Evolutionary conservation across 2,329 filamentous ascomycete species (phyloP), one percentile per base, ranked within the genome.

Genomic region (Penicillium concentricum): DNA sequence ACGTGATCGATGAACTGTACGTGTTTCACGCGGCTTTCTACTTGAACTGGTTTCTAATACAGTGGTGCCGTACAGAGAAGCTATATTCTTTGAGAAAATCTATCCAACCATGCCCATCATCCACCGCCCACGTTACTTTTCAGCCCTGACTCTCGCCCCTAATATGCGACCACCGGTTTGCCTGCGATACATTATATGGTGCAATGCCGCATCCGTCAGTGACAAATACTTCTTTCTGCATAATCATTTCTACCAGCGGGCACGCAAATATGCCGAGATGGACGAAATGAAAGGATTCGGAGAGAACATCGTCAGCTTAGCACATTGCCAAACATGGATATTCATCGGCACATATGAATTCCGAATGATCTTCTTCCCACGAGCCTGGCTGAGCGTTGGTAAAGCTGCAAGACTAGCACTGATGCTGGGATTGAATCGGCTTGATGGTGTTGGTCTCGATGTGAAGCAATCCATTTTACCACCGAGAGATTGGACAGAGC

Each of bases 321-420:
- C 88, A 16, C 91, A 96, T 73, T 90, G 88, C 49, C 94, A 99
- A 72, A 86, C 90, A 1, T 95, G 95, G 82, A 80, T 87, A 26
- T 78, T 97, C 20, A 81, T 95, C 46, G 85, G 87, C 6, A 86
- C 84, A 0, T 97, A 96, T 67, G 94, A 99, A 73, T 97, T 97
- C 80, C 96, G 93, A 76, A 89, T 90, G 83, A 96, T 97, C 90
- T 95, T 92, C 73, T 97, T 97, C 66, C 93, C 94, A 1, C 82
- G 94, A 63, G 94, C 94, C 0, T 97, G 94, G 94, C 86, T 96
- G 78, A 97, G 90, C 64, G 88, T 90, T 3, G 94, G 93, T 22
- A 83, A 90, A 59, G 89, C 89, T 5, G 85, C 88, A n/a, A 84
- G 93, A 49, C 76, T 97, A 52, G 85, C 85, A 49, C 88, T 96